Percentiles rank a stretch among this genome's conserved stretches.
These are phyloP conservation scores for Recurvomyces mirabilis DNA, from an alignment of 495 filamentous ascomycete genomes.

Conservation along the genomic window DNA sequence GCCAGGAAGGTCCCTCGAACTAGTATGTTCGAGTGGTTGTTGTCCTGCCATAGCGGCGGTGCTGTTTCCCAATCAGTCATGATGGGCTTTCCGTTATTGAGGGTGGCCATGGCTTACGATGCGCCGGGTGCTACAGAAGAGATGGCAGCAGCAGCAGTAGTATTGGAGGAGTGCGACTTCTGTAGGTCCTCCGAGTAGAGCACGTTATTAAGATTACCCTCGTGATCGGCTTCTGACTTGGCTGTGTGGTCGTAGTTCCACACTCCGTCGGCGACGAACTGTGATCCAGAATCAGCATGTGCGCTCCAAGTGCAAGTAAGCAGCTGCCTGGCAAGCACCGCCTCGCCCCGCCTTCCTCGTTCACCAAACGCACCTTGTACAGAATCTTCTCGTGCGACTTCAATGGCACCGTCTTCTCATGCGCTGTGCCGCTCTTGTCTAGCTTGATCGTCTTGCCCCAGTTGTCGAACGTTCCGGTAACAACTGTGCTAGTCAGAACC, in stretches of 20 bases:
- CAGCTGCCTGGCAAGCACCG: too few relatives aligned
- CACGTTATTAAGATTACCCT: slow-evolving; percentile 81
- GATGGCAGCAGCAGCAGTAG: slow-evolving; percentile 36
- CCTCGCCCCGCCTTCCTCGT: neutral
- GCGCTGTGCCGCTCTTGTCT: slow-evolving; percentile 56
- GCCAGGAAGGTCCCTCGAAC: slow-evolving; percentile 48
- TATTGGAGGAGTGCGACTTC: slow-evolving; percentile 1
- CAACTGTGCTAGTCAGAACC: too few relatives aligned
- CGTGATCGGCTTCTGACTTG: slow-evolving; percentile 65
- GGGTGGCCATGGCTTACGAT: slow-evolving; percentile 28
- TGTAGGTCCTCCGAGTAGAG: slow-evolving; percentile 62
- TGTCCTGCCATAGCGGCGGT: slow-evolving; percentile 59
- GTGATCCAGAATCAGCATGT: slow-evolving; percentile 1
- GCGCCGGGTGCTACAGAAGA: slow-evolving; percentile 59
- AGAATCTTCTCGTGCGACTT: slow-evolving; percentile 52
- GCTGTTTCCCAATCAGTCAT: neutral
- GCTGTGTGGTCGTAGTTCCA: slow-evolving; percentile 74
- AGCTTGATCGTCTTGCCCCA: slow-evolving; percentile 79
- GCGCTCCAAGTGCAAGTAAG: too few relatives aligned
- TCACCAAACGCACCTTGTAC: slow-evolving; percentile 30
- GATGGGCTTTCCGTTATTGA: neutral
- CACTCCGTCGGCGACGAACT: slow-evolving; percentile 86
- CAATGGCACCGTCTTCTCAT: slow-evolving; percentile 67
- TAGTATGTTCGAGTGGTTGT: slow-evolving; percentile 49
- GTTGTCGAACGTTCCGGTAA: slow-evolving; percentile 91